A percentile compares a stretch with the other conserved stretches of the same genome.
phyloP scores from a whole-genome alignment of 805 yeast species.

The Metschnikowia hibisci region DNA sequence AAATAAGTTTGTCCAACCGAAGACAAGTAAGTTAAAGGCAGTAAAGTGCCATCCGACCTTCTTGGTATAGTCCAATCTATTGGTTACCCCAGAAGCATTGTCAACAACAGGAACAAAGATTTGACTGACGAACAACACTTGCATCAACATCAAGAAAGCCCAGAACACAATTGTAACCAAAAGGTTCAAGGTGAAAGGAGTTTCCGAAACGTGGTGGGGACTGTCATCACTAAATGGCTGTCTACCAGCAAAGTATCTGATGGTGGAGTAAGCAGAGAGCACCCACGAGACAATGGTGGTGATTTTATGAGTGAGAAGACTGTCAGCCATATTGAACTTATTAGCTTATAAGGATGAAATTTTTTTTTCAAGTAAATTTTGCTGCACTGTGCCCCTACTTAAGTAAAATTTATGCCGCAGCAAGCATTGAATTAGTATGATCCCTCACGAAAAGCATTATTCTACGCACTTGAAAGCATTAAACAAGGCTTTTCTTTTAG shows the following conservation, averaged over 20 bases:
- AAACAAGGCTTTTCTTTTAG: too few relatives aligned
- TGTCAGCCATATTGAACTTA: constrained; percentile 7
- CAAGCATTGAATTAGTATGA: constrained; percentile 4
- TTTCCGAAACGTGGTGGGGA: constrained; percentile 51
- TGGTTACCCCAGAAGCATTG: constrained; percentile 12
- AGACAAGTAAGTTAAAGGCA: constrained; percentile 54
- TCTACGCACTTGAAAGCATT: not conserved
- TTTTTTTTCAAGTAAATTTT: not conserved
- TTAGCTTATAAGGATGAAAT: not conserved
- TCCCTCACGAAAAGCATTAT: not conserved
- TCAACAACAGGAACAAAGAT: constrained; percentile 35
- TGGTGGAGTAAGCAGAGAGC: constrained; percentile 52
- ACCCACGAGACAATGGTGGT: constrained; percentile 51
- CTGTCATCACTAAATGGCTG: constrained; percentile 43
- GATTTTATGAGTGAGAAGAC: constrained; percentile 33
- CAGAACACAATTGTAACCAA: constrained; percentile 53
- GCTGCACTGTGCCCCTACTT: constrained; percentile 1
- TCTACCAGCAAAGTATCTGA: constrained; percentile 56
- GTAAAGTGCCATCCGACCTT: constrained; percentile 60
- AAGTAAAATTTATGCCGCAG: constrained; percentile 4
- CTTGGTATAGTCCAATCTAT: constrained; percentile 26
- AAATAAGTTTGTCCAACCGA: constrained; percentile 63
- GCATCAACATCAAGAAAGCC: constrained; percentile 51
- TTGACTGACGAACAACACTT: constrained; percentile 47
- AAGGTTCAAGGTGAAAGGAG: constrained; percentile 66